A percentile compares a stretch with the other conserved stretches of the same genome.
These are phyloP conservation scores for Stephanodiscus triporus DNA, from an alignment of 108 stramenopile species.

Conservation along the genomic window DNA sequence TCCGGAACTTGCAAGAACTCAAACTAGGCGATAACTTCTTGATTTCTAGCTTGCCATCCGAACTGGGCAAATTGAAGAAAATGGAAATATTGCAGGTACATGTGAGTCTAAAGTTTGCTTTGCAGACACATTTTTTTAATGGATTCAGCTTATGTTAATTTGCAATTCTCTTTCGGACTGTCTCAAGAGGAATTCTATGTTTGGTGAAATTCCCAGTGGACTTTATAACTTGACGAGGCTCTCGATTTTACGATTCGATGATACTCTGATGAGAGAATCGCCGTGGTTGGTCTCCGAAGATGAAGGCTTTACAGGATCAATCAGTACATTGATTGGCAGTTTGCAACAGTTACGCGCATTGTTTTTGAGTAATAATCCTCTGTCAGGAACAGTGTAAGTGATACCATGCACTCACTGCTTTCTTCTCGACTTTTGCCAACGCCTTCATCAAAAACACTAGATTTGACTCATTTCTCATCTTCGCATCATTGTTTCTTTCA, in stretches of 20 bases:
- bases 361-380: background rate
- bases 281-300: constrained; percentile 6
- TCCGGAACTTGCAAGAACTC: constrained; percentile 46
- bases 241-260: constrained; percentile 30
- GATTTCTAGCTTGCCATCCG: constrained; percentile 40
- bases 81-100: constrained; percentile 45
- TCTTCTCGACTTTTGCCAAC: background rate
- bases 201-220: constrained; percentile 47
- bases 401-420: background rate
- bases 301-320: constrained; percentile 17
- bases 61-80: constrained; percentile 49
- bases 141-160: constrained; percentile 41
- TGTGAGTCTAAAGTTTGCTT: background rate
- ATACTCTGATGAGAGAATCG: constrained; percentile 3
- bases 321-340: constrained; percentile 3
- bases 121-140: background rate
- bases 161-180: constrained; percentile 9
- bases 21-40: constrained; percentile 62
- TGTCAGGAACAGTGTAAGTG: constrained; percentile 12
- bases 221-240: constrained; percentile 44
- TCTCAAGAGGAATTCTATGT: constrained; percentile 53
- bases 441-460: too few species aligned
- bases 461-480: too few species aligned
- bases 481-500: too few species aligned
- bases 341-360: constrained; percentile 1